Conservation (phyloP, 768 basidiomycete species). For the Leccinum sublutescens region DNA sequence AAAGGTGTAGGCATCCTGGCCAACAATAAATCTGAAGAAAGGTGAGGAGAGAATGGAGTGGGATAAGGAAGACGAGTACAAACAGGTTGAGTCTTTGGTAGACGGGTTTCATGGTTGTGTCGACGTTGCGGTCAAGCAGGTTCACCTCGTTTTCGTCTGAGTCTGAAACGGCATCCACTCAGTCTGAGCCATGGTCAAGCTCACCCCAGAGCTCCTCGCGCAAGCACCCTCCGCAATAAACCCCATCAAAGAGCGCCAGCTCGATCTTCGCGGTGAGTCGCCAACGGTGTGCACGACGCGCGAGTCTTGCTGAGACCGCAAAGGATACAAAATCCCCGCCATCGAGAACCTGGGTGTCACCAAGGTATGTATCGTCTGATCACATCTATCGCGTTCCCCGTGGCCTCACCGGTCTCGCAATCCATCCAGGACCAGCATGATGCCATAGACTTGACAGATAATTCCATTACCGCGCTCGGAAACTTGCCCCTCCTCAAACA, state of each 20-base stretch:
- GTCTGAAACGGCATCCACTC: constrained; percentile 33
- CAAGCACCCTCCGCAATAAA: constrained; percentile 77
- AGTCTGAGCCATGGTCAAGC: constrained; percentile 63
- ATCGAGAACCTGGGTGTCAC: constrained; percentile 97
- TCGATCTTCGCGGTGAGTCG: constrained; percentile 80
- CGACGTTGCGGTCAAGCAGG: constrained; percentile 5
- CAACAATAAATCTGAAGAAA: constrained; percentile 56
- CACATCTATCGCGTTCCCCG: constrained; percentile 9
- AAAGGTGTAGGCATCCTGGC: constrained; percentile 75
- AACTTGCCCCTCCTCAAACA: constrained; percentile 88
- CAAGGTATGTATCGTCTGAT: constrained; percentile 50
- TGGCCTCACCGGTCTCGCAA: constrained; percentile 17
- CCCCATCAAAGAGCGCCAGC: constrained; percentile 83
- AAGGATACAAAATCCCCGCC: constrained; percentile 91
- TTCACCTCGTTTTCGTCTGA: constrained; percentile 31
- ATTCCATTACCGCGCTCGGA: constrained; percentile 75
- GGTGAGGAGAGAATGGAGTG: neutral
- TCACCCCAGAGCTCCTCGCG: constrained; percentile 91
- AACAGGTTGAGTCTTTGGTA: constrained; percentile 76
- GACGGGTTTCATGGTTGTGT: constrained; percentile 52
- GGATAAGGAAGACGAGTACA: constrained; percentile 26
- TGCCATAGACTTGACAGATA: constrained; percentile 92
- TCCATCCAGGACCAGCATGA: constrained; percentile 80
- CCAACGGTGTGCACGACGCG: constrained; percentile 10
- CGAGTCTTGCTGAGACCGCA: constrained; percentile 19